Conservation (phyloP, 805 yeast species). For the Monosporozyma aquatica region DNA sequence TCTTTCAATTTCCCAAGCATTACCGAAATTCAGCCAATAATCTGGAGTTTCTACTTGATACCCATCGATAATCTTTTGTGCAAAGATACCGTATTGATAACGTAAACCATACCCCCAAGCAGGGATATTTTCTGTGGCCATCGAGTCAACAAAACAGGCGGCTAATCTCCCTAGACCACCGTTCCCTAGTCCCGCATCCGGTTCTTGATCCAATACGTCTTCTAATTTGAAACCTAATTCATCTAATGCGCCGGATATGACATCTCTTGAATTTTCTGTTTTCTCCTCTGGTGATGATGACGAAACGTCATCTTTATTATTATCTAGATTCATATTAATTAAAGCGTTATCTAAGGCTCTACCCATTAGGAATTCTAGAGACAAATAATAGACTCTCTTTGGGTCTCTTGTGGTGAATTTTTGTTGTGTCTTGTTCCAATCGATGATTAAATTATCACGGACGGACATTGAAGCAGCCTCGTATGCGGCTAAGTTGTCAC, state of each 20-base stretch:
- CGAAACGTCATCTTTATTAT: conserved; percentile 5
- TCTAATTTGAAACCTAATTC: conserved; percentile 84
- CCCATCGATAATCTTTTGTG: conserved; percentile 83
- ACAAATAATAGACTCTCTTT: conserved; percentile 77
- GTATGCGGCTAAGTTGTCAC: conserved; percentile 88
- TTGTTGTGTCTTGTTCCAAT: conserved; percentile 93
- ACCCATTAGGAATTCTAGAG: conserved; percentile 88
- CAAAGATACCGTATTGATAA: conserved; percentile 88
- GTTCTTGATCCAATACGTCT: conserved; percentile 76
- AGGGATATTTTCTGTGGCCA: conserved; percentile 76
- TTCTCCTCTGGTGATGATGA: conserved; percentile 7
- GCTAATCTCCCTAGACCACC: conserved; percentile 94
- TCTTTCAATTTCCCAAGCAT: conserved; percentile 91
- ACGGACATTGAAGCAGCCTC: conserved; percentile 77
- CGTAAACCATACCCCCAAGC: conserved; percentile 97
- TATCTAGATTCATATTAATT: conserved; percentile 56
- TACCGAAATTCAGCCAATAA: conserved; percentile 80
- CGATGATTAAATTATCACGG: conserved; percentile 69
- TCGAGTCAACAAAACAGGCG: conserved; percentile 86
- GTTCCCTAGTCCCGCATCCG: conserved; percentile 91
- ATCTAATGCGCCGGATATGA: conserved; percentile 45
- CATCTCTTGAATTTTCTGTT: conserved; percentile 35
- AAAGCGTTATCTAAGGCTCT: conserved; percentile 91
- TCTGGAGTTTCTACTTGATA: conserved; percentile 93
- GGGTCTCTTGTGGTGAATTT: conserved; percentile 74